A percentile compares a stretch with the other conserved stretches of the same genome.
Conservation (phyloP, 73 alveolate species). For the Tetrahymena elliotti region DNA sequence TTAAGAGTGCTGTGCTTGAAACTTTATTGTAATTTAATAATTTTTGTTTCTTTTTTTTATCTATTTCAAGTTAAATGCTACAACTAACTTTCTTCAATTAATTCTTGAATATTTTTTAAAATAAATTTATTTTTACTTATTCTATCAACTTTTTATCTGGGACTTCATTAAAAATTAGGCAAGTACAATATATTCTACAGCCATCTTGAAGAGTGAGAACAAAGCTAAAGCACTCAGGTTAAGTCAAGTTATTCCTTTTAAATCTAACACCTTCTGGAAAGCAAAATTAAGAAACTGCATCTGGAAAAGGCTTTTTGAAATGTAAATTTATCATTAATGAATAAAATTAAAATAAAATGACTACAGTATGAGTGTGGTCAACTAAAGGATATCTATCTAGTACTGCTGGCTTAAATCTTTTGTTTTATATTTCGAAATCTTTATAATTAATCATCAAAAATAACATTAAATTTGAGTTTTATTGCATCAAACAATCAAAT, state of each 20-base stretch:
- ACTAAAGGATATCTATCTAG: neutral
- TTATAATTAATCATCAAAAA: neutral
- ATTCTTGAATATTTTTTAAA: too few species aligned
- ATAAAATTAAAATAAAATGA: neutral
- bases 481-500: too few species aligned
- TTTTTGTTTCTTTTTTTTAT: too few species aligned
- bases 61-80: too few species aligned
- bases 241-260: neutral
- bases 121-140: neutral
- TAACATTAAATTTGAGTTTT: neutral
- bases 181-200: neutral
- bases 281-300: neutral
- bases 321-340: neutral
- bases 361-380: neutral
- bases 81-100: too few species aligned
- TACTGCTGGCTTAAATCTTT: neutral
- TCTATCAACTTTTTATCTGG: neutral
- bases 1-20: too few species aligned
- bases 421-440: neutral
- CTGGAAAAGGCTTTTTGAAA: neutral
- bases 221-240: neutral
- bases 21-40: too few species aligned
- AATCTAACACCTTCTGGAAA: neutral
- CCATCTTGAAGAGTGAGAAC: neutral
- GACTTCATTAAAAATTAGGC: neutral